These are phyloP conservation scores for Blastocystis hominis DNA, from an alignment of 352 stramenopile genomes.

Conservation along the genomic window DNA sequence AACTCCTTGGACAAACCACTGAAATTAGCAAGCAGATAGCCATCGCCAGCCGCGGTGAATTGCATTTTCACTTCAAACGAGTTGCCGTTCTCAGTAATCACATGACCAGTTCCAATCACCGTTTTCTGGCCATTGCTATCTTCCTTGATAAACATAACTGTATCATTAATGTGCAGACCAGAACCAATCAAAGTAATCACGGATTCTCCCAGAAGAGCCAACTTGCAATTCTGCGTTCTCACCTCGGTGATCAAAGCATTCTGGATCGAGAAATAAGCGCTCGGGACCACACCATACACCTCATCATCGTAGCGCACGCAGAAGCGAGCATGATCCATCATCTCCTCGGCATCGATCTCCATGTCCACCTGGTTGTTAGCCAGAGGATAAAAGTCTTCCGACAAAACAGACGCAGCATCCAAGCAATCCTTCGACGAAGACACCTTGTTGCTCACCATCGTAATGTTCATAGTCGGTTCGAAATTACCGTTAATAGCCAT, in stretches of 20 bases:
- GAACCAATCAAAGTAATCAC: not conserved
- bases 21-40: slow-evolving; percentile 8
- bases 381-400: not conserved
- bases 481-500: not conserved
- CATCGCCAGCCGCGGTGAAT: not conserved
- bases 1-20: not conserved
- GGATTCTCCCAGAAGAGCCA: not conserved
- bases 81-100: not conserved
- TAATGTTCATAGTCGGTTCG: not conserved
- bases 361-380: not conserved
- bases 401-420: not conserved
- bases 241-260: not conserved
- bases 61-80: not conserved
- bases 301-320: slow-evolving; percentile 14
- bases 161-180: not conserved
- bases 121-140: not conserved
- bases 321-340: not conserved
- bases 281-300: not conserved
- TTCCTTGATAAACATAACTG: not conserved
- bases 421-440: not conserved
- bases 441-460: not conserved
- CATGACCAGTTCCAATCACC: not conserved
- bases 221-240: not conserved
- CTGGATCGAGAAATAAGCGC: slow-evolving; percentile 2
- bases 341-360: not conserved